A percentile compares a stretch with the other conserved stretches of the same genome.
Conservation (phyloP, 768 basidiomycete species). For the Xerocomus spinulosus region DNA sequence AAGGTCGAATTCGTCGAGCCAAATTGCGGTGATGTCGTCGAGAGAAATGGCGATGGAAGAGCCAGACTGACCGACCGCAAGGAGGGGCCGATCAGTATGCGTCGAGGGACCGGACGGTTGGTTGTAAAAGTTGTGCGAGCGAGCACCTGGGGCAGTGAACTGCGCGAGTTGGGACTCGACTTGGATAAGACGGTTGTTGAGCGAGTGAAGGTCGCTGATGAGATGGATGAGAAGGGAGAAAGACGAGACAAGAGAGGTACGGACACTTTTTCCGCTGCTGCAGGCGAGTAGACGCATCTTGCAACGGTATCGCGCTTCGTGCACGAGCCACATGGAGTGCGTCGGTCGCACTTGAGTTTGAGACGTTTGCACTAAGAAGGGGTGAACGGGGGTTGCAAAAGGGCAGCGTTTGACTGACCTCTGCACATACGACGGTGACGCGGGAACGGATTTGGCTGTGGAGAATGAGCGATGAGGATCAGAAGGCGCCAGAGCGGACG, state of each 20-base stretch:
- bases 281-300: slow-evolving; percentile 73
- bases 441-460: slow-evolving; percentile 66
- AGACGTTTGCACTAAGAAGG: slow-evolving; percentile 71
- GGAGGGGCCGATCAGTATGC: slow-evolving; percentile 27
- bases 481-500: slow-evolving; percentile 12
- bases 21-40: slow-evolving; percentile 55
- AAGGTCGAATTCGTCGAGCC: slow-evolving; percentile 53
- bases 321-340: slow-evolving; percentile 73
- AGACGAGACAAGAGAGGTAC: slow-evolving; percentile 23
- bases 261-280: slow-evolving; percentile 82
- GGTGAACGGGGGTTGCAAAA: background rate
- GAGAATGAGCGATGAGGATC: slow-evolving; percentile 2
- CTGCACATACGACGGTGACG: slow-evolving; percentile 77
- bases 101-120: slow-evolving; percentile 11
- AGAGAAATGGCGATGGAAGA: slow-evolving; percentile 51
- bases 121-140: slow-evolving; percentile 18
- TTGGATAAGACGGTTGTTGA: slow-evolving; percentile 73
- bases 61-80: slow-evolving; percentile 36
- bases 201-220: slow-evolving; percentile 69
- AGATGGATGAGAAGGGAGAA: background rate
- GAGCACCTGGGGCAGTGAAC: slow-evolving; percentile 33
- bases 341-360: slow-evolving; percentile 81
- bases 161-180: slow-evolving; percentile 60
- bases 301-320: slow-evolving; percentile 71
- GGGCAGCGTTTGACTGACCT: slow-evolving; percentile 44